Evolutionary conservation across 2,329 filamentous ascomycete genomes (phyloP), one percentile per base, ranked within the genome.

Genomic region (Acrocalymma vagum): DNA sequence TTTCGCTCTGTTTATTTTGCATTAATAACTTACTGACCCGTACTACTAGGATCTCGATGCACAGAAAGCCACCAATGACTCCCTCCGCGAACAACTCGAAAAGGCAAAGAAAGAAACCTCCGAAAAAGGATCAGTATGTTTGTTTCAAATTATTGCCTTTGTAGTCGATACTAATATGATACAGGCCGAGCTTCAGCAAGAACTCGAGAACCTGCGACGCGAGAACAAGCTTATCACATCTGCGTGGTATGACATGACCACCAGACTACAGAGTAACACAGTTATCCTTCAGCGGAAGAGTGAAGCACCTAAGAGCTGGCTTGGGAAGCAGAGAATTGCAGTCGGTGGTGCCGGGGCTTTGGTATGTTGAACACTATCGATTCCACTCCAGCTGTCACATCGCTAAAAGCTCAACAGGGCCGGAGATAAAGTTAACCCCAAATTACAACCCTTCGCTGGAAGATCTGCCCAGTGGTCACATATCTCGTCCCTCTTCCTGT

Each of bases 221-320:
- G 90, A 95, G 69, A 90, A 90, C 66, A 80, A 80, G 25, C 79
- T 94, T 63, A 90, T 95, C 58, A 78, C 86, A 17, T 87, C 85
- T n/a, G 90, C 90, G 2, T 95, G 88, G 88, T 92, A 92, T 72
- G 88, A 93, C 68, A 80, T 94, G 59, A 85, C 86, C 17, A 85
- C 80, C 63, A 79, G 90, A 35, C 71, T 95, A 55, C 89, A 94
- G 72, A 91, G 87, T 73, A 93, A 92, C 66, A 88, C 88, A 48
- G 86, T 93, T 27, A 83, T 89, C 38, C 72, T 95, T 48, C 87
- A 91, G 63, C 77, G 90, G 53, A 80, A 87, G 55, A 83, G 83
- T 55, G 88, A 93, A 57, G 81, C 81, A 55, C 87, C 88, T 10
- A 86, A 84, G 71, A 92, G 88, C 71, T 95, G 88, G 88, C 73